Evolutionary conservation across 192 early-diverging fungal genomes (phyloP).

Genomic region (Oehlia diaphana): DNA sequence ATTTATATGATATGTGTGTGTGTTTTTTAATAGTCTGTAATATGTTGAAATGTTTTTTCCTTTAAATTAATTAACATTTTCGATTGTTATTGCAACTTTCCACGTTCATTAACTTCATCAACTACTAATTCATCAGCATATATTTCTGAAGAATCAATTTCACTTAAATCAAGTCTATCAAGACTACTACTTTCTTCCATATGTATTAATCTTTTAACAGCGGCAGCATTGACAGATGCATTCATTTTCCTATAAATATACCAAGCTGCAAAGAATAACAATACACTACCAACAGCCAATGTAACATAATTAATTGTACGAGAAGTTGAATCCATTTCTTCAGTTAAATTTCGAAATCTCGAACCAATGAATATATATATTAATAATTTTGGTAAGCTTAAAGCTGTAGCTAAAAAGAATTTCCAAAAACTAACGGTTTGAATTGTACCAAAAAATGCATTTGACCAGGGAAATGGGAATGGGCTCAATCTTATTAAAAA

Average conservation of each 20-base stretch:
- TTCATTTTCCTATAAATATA: constrained; percentile 5
- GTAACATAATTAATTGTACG: constrained; percentile 12
- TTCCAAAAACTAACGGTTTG: neutral
- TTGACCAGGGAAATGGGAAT: constrained; percentile 18
- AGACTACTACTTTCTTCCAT: neutral
- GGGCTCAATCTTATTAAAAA: constrained; percentile 16
- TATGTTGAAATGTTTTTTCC: no score
- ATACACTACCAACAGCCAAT: neutral
- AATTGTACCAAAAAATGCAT: constrained; percentile 21
- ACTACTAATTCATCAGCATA: no score
- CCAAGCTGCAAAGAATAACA: neutral
- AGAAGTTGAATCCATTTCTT: constrained; percentile 8
- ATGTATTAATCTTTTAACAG: neutral
- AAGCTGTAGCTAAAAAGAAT: constrained; percentile 2
- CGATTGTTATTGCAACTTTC: no score
- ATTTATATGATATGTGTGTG: no score
- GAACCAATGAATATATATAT: constrained; percentile 18
- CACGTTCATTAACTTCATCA: no score
- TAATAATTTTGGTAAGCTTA: constrained; percentile 11
- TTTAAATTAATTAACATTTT: no score
- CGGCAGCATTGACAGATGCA: neutral
- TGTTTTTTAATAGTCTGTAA: no score
- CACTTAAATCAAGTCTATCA: no score
- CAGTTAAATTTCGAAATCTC: neutral
- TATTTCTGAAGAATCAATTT: no score